Base-by-base conservation (phyloP, 345 rosid species). In the rapeseed (Brassica napus) region DNA sequence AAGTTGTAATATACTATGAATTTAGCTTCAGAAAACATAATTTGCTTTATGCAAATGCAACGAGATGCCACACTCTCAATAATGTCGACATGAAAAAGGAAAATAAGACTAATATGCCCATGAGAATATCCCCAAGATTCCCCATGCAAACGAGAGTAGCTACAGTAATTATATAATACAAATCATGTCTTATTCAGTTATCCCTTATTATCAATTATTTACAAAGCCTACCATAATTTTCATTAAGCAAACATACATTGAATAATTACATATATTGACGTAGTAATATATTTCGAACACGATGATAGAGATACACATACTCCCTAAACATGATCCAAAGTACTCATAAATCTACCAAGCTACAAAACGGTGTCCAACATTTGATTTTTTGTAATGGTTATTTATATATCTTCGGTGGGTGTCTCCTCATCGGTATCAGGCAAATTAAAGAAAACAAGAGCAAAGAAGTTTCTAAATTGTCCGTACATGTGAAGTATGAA, bases 351-450 rank as follows among this genome's bases (percentile, higher is more conserved):
- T 11, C 11, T 55, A 55, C 26, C 59, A 54, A 16, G 23, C 59
- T 54, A 54, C 60, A 55, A 15, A 23, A 11, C 23, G 9, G 59
- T 75, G 65, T 67, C 64, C 23, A 67, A 15, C 72, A 24, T 24
- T 30, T 42, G 16, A 76, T 11, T 76, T 26, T 4, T 4, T 39
- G 65, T 15, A 39, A 6, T 66, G 31, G 44, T 61, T 62, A 39
- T 0, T 28, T 62, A 6, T 62, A 34, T 11, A 57, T 67, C 47
- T 57, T 75, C 9, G 35, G 62, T 65, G 63, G 42, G 68, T 26
- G 69, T 30, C 31, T 28, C 52, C 74, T 61, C 69, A 55, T 69
- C 75, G 39, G 69, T 77, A 61, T 69, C 63, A 74, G 69, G 55
- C 69, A 32, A 44, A 11, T 68, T 68, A 23, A 47, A 23, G 28